Base-by-base conservation (phyloP, 352 stramenopile genomes). In the Globisporangium camurandrum region DNA sequence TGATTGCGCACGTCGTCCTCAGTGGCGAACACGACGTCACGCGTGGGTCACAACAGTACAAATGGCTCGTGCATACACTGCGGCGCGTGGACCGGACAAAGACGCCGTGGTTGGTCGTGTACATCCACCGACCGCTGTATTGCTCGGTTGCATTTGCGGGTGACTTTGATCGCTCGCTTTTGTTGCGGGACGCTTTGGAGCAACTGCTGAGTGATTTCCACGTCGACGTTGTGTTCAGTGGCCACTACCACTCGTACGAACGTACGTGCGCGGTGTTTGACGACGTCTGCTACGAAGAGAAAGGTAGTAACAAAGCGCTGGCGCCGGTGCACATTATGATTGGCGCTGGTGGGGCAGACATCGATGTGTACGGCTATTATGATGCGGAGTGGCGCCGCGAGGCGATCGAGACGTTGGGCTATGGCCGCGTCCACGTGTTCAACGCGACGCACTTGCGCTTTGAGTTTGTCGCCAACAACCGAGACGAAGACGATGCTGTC, bases 91-190 rank as follows among this genome's bases (percentile, higher is more conserved):
- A 97, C 61, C 70, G 90, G 33, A 76, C 19, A 5, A 56, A 76
- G n/a, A 97, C 86, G 8, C 93, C 93, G n/a, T 97, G 90, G 88
- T 59, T 98, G 14, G 61, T 98, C 33, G 46, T 98, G 4, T 93
- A 93, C 50, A 66, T 76, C 12, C 88, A 97, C 69, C 72, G 88
- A 6, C 91, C 93, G 51, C 86, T 97, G 70, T 86, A 86, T 46
- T 70, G 62, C 37, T 82, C 68, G 3, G 61, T 69, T 19, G 59
- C 61, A 16, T 71, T 62, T 17, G 61, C 51, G 31, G 34, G 46
- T 3, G 59, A 78, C 24, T 76, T 79, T 28, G 61, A 66, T n/a
- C 42, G 61, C 3, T 75, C 65, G 5, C 36, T 74, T 12, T 27
- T 75, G 24, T 55, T 82, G 23, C 70, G 69, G 26, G 49, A 69